Percentiles rank a stretch among this genome's conserved stretches.
phyloP scores from a whole-genome alignment of 768 basidiomycete species.

The Leccinum obscurum region DNA sequence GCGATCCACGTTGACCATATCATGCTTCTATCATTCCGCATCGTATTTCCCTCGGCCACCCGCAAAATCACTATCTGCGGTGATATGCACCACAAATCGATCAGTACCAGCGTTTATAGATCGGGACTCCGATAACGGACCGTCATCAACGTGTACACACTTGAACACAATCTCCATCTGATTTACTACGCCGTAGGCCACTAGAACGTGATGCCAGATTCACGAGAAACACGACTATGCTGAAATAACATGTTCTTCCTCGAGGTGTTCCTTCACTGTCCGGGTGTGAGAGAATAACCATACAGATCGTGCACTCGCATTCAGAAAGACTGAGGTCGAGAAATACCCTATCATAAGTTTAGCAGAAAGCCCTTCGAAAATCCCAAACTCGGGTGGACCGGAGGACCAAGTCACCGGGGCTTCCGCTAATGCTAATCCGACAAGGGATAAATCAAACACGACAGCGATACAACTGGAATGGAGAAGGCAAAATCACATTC shows the following conservation, averaged over 20 bases:
- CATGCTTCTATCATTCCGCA: slow-evolving; percentile 2
- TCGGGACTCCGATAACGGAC: background rate
- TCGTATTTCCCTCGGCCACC: slow-evolving; percentile 8
- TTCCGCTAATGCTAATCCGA: background rate
- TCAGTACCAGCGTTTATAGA: background rate
- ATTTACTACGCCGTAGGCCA: slow-evolving; percentile 6
- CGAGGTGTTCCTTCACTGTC: background rate
- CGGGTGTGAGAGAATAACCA: background rate
- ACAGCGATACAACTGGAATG: slow-evolving; percentile 33
- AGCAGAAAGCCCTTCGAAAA: slow-evolving; percentile 3
- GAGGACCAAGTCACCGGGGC: background rate
- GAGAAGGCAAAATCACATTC: too few relatives aligned
- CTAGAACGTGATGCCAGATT: background rate
- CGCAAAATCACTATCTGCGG: slow-evolving; percentile 16
- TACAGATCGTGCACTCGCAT: background rate
- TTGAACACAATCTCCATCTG: background rate
- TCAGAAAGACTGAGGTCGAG: background rate
- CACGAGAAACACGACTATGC: background rate
- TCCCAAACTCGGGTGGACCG: background rate
- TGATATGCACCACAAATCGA: slow-evolving; percentile 11
- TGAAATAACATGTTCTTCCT: background rate
- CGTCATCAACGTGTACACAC: slow-evolving; percentile 7
- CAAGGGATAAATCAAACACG: background rate
- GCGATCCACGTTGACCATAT: background rate
- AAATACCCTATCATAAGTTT: slow-evolving; percentile 2